Base-by-base conservation (phyloP, 2,329 filamentous ascomycete genomes). In the Paraconiothyrium sp. region DNA sequence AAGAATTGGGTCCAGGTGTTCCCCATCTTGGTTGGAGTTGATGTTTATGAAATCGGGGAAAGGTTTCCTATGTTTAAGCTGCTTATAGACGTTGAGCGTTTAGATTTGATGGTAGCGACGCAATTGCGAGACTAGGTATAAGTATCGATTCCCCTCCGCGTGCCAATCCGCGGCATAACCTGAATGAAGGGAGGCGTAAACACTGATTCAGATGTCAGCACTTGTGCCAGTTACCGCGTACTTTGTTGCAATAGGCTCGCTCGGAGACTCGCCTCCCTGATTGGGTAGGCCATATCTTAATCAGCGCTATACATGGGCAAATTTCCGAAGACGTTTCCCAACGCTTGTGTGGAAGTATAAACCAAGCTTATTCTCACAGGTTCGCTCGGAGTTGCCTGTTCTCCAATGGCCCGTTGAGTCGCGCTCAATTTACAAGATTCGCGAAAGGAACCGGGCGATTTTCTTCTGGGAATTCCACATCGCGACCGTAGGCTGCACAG, bases 1-100 rank as follows among this genome's bases (percentile, higher is more conserved):
- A 48, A 48, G 27, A 48, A 48, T 16, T 48, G 46, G 3, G 46
- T 48, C 46, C 46, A 48, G 22, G 46, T 48, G n/a, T 48, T 48
- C 24, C 46, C 46, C 46, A 48, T 48, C 9, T 16, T 48, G 22
- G 10, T 13, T 9, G 46, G 5, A 11, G 8, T 13, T 30, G 22
- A 3, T 16, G 46, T 30, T 11, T 22, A 46, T 2, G n/a, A 22
- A 46, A 3, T 22, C 10, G 43, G 43, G n/a, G n/a, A 20, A 9
- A 46, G 24, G 37, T 2, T 14, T 41, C 5, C 27, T 41, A 0
- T 41, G 14, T 41, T 14, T 41, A 1, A 41, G 37, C 37, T 14
- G 11, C 10, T 4, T 16, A 6, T 9, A 41, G 37, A 13, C 16
- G 37, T 13, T 41, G 37, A 6, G 16, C 5, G 37, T 6, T 2